Evolutionary conservation across 768 basidiomycete species (phyloP).

Genomic region (Phaeotremella fagi): DNA sequence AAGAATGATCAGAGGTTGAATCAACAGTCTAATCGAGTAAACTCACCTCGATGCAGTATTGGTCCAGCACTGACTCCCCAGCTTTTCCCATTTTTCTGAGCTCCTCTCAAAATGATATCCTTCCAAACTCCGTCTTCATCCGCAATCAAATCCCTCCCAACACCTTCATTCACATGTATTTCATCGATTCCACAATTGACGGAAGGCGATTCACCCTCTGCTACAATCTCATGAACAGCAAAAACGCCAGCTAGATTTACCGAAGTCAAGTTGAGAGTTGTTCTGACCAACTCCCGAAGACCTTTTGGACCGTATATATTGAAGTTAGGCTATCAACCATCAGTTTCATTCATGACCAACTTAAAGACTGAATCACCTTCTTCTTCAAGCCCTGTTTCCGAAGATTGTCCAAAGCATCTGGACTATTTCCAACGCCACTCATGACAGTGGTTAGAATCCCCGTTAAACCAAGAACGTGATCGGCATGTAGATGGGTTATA

Average conservation of each 20-base stretch:
- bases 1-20: neutral
- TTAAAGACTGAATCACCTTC: slow-evolving; percentile 4
- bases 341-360: neutral
- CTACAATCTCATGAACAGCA: slow-evolving; percentile 44
- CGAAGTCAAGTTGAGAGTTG: slow-evolving; percentile 26
- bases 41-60: slow-evolving; percentile 44
- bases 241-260: slow-evolving; percentile 33
- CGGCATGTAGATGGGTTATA: slow-evolving; percentile 47
- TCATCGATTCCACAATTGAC: slow-evolving; percentile 25
- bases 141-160: slow-evolving; percentile 34
- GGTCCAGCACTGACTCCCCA: slow-evolving; percentile 46
- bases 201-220: slow-evolving; percentile 11
- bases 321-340: slow-evolving; percentile 17
- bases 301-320: slow-evolving; percentile 45
- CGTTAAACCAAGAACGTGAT: slow-evolving; percentile 42
- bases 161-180: slow-evolving; percentile 40
- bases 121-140: slow-evolving; percentile 41
- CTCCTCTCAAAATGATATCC: slow-evolving; percentile 27
- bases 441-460: slow-evolving; percentile 41
- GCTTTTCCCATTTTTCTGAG: slow-evolving; percentile 25
- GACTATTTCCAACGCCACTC: slow-evolving; percentile 27
- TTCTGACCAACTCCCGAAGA: slow-evolving; percentile 36
- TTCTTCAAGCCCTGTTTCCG: slow-evolving; percentile 24
- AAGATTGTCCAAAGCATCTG: slow-evolving; percentile 21
- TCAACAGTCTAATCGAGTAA: neutral